A percentile compares a stretch with the other conserved stretches of the same genome.
Evolutionary conservation across 208 protist species (phyloP).

Genomic region (Crithidia thermophila): DNA sequence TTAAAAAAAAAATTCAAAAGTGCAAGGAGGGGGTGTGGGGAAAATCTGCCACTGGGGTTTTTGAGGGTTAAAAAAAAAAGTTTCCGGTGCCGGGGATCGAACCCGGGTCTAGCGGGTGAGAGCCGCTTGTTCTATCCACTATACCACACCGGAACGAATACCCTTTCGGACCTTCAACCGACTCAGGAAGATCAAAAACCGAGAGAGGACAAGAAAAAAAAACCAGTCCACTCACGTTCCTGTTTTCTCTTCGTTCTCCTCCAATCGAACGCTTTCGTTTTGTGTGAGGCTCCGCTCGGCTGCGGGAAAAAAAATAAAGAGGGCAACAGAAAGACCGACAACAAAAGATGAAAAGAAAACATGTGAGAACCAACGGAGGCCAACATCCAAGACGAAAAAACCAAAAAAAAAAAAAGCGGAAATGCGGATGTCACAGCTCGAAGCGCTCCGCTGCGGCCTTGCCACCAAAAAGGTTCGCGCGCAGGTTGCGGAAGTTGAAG

Average conservation of each 20-base stretch:
- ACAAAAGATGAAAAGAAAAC: neutral
- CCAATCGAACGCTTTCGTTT: too few species aligned
- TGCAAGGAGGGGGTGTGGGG: too few species aligned
- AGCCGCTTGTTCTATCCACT: conserved; percentile 95
- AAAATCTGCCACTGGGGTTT: too few species aligned
- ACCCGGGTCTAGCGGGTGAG: conserved; percentile 94
- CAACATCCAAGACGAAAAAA: neutral
- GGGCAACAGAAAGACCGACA: too few species aligned
- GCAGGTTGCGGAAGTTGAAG: conserved; percentile 82
- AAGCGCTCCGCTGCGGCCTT: conserved; percentile 67
- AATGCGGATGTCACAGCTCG: conserved; percentile 49
- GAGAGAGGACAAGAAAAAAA: too few species aligned
- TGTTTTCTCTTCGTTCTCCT: neutral
- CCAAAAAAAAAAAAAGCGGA: neutral
- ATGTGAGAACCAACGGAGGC: too few species aligned
- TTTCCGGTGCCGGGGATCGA: conserved; percentile 93
- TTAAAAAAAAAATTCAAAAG: too few species aligned
- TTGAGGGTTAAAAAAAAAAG: too few species aligned
- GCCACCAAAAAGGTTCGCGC: conserved; percentile 79
- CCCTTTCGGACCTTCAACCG: neutral
- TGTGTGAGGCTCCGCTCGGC: too few species aligned
- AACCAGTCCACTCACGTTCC: neutral
- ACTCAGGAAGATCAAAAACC: too few species aligned
- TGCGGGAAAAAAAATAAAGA: too few species aligned
- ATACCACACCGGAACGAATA: conserved; percentile 86